Conservation (phyloP, 495 filamentous ascomycete species). For the Penicillium robsamsonii region DNA sequence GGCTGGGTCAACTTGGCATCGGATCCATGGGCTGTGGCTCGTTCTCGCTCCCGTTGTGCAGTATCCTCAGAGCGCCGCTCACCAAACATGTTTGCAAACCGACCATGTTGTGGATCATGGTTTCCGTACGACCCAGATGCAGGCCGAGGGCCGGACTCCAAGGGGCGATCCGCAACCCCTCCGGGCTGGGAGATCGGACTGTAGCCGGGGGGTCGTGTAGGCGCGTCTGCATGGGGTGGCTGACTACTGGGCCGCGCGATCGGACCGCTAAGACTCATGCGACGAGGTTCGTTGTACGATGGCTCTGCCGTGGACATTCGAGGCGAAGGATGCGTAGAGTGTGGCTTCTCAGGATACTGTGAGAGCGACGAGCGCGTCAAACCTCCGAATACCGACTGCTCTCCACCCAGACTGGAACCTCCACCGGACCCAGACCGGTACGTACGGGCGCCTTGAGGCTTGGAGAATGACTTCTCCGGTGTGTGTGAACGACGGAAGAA, state of each 20-base stretch:
- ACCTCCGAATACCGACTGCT: slow-evolving; percentile 38
- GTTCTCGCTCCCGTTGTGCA: slow-evolving; percentile 38
- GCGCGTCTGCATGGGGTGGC: slow-evolving; percentile 40
- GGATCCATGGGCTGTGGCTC: slow-evolving; percentile 28
- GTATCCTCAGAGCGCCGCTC: slow-evolving; percentile 49
- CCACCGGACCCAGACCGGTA: slow-evolving; percentile 49
- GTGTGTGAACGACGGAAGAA: slow-evolving; percentile 69
- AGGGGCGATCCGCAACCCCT: slow-evolving; percentile 27
- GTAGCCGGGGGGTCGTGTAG: slow-evolving; percentile 35
- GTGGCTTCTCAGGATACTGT: slow-evolving; percentile 42
- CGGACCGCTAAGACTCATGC: slow-evolving; percentile 41
- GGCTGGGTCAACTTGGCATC: slow-evolving; percentile 31
- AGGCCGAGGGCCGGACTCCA: slow-evolving; percentile 24
- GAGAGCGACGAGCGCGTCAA: slow-evolving; percentile 32
- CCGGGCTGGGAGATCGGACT: slow-evolving; percentile 40
- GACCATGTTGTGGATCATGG: slow-evolving; percentile 32
- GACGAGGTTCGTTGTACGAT: slow-evolving; percentile 36
- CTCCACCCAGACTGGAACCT: slow-evolving; percentile 30
- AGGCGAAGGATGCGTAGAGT: slow-evolving; percentile 43
- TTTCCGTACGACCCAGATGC: slow-evolving; percentile 30
- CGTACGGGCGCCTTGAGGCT: slow-evolving; percentile 31
- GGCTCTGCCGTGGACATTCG: slow-evolving; percentile 37
- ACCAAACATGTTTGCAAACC: slow-evolving; percentile 35
- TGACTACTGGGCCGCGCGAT: slow-evolving; percentile 46
- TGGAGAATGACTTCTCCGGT: slow-evolving; percentile 58